Evolutionary conservation across 2,329 filamentous ascomycete genomes (phyloP), one percentile per base, ranked within the genome.

Genomic region (Aspergillus udagawae): DNA sequence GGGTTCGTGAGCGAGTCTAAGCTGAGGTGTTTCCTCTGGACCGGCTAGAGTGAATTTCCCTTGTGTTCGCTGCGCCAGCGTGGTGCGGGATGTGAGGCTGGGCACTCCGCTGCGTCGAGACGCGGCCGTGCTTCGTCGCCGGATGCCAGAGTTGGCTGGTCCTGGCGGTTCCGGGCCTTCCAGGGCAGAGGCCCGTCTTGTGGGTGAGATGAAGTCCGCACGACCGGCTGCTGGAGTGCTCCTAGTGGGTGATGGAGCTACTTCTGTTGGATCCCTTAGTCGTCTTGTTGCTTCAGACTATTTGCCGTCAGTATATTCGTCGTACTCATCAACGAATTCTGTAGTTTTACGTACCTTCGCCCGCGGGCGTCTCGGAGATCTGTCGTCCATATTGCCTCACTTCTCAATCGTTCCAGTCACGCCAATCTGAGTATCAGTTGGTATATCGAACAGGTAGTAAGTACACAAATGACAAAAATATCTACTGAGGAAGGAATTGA

Each of bases 1-100:
- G 1, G 77, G 74, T 55, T 78, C 73, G 38, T 79, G 76, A 2
- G 72, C 65, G 47, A 63, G 53, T 1, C 64, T 63, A 44, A 72
- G 28, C 49, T 72, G 70, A 1, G 68, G 55, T 1, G 65, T 70
- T 21, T 71, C 69, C 1, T 73, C 70, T 2, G 70, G 68, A 0
- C 70, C 71, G 6, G 65, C 71, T 23, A 72, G 57, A 1, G 70
- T 72, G 56, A 72, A 73, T 12, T 62, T 64, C 2, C 70, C 68
- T 32, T 65, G 61, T 0, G 69, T 70, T 32, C 67, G 56, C 23
- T 63, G 54, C 0, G 70, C 68, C 8, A 72, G 62, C 3, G 67
- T 70, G 0, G 65, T 67, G 23, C 62, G 66, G 10, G 62, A 62
- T 12, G 55, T 56, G 28, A 71, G 52, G 50, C 70, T 72, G 25